phyloP scores from a whole-genome alignment of 371 early-diverging fungal species.

The Mucor racemosus region DNA sequence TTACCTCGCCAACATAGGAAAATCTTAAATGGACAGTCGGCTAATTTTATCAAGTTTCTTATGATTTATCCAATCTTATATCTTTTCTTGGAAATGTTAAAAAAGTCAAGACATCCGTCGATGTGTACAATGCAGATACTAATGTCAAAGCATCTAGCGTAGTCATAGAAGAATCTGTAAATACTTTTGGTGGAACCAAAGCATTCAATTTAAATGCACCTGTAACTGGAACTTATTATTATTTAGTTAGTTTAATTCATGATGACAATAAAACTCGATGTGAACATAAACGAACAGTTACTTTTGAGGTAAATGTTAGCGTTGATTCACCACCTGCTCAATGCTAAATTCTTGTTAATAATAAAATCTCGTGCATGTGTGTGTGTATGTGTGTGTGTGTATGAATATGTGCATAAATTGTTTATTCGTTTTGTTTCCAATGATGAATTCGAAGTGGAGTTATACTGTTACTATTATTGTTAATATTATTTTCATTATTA shows the following conservation, averaged over 20 bases:
- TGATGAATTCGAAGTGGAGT: constrained; percentile 24
- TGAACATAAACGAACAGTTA: neutral
- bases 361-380: neutral
- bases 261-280: neutral
- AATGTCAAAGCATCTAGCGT: neutral
- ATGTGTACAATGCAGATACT: neutral
- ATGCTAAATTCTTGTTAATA: neutral
- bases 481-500: neutral
- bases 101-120: neutral
- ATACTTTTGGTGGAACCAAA: neutral
- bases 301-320: neutral
- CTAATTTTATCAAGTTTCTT: neutral
- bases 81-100: neutral
- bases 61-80: neutral
- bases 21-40: neutral
- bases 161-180: neutral
- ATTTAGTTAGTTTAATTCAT: neutral
- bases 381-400: too few species aligned
- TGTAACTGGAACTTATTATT: neutral
- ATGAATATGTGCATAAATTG: neutral
- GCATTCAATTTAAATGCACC: neutral
- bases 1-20: neutral
- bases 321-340: neutral
- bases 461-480: neutral
- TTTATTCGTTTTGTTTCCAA: constrained; percentile 23